phyloP scores from a whole-genome alignment of 1,284 basidiomycete species.

The Ustilago tritici region DNA sequence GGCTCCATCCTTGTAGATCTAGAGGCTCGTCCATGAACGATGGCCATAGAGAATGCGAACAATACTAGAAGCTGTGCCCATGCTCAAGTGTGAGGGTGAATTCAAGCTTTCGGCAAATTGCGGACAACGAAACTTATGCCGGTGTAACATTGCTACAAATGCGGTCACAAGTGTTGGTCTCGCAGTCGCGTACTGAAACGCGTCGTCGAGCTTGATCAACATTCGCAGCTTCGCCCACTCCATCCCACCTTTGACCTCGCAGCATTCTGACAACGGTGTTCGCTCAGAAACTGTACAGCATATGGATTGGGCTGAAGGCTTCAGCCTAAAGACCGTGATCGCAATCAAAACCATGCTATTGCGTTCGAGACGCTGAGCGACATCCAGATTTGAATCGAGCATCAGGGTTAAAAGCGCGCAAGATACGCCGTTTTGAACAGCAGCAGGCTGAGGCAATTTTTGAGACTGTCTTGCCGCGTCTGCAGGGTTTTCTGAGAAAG shows the following conservation, averaged over 20 bases:
- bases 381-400: not conserved
- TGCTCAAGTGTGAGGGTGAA: not conserved
- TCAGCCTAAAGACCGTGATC: not conserved
- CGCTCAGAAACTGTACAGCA: too few relatives aligned
- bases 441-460: slow-evolving; percentile 6
- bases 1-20: not conserved
- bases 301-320: not conserved
- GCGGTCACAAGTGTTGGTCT: slow-evolving; percentile 11
- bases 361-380: not conserved
- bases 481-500: slow-evolving; percentile 9
- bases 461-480: not conserved
- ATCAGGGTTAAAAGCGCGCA: not conserved
- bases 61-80: not conserved
- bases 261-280: not conserved
- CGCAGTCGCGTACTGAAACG: not conserved
- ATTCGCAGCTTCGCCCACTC: not conserved
- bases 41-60: not conserved
- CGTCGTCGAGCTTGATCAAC: not conserved
- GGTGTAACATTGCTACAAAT: not conserved
- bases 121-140: not conserved
- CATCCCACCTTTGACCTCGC: not conserved
- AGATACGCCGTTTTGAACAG: not conserved
- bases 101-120: not conserved
- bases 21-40: not conserved
- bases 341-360: not conserved